A percentile compares a stretch with the other conserved stretches of the same genome.
Conservation (phyloP, 2,329 filamentous ascomycete genomes). For the Cladosporium sp. region DNA sequence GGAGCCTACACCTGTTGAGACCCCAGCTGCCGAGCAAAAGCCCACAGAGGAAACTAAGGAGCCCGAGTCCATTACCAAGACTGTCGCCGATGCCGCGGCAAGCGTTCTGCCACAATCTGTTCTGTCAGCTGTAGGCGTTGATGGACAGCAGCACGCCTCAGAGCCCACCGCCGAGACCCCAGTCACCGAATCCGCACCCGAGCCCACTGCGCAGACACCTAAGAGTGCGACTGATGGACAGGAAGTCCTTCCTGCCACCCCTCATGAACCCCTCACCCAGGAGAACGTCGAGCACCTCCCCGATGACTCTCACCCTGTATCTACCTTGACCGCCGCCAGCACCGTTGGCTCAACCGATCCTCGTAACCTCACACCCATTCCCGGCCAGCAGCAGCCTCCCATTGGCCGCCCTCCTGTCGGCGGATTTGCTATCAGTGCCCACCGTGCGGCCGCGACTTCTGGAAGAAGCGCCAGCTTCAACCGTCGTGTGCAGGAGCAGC, state of each 20-base stretch:
- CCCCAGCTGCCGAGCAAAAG: conserved; percentile 18
- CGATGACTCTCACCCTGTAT: conserved; percentile 73
- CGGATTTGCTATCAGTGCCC: conserved; percentile 76
- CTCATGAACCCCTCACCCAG: conserved; percentile 82
- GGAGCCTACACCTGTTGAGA: conserved; percentile 18
- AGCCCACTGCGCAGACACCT: conserved; percentile 11
- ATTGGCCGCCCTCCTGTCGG: conserved; percentile 62
- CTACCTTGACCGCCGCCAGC: conserved; percentile 82
- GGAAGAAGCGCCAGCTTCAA: conserved; percentile 77
- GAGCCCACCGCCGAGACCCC: conserved; percentile 24
- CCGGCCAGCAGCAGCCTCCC: conserved; percentile 59
- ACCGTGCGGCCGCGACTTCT: conserved; percentile 69
- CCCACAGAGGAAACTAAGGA: conserved; percentile 36
- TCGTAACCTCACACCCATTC: conserved; percentile 65
- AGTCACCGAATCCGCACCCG: conserved; percentile 13
- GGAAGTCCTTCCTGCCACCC: conserved; percentile 55
- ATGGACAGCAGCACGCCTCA: conserved; percentile 18
- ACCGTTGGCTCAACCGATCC: conserved; percentile 86
- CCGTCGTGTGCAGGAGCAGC: conserved; percentile 85
- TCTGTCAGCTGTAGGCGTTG: neutral
- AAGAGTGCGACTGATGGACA: conserved; percentile 15
- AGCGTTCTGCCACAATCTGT: neutral
- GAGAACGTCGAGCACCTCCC: conserved; percentile 89
- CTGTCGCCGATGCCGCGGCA: neutral
- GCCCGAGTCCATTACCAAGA: neutral